A percentile compares a stretch with the other conserved stretches of the same genome.
These are phyloP conservation scores for Mycena capillaripes DNA, from an alignment of 768 basidiomycete species.

Conservation along the genomic window DNA sequence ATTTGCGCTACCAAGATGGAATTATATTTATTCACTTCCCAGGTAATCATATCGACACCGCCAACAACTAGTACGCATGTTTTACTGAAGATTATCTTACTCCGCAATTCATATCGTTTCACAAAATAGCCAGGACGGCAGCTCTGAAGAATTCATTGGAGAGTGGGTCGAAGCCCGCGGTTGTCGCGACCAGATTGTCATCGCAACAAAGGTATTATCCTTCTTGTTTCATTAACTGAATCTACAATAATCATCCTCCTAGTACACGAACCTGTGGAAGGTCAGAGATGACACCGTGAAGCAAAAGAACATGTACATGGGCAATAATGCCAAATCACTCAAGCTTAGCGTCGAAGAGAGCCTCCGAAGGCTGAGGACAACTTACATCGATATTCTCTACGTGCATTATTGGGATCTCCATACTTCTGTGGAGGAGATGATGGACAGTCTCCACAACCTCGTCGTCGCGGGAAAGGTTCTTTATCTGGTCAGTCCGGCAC, in stretches of 20 bases:
- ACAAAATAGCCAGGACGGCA: not conserved
- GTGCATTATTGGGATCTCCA: constrained; percentile 66
- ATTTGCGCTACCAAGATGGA: too few relatives aligned
- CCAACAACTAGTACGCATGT: not conserved
- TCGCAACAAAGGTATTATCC: constrained; percentile 8
- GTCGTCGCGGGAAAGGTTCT: constrained; percentile 59
- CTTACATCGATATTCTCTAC: constrained; percentile 71
- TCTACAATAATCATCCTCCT: not conserved
- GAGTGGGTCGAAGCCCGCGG: constrained; percentile 63
- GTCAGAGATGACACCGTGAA: constrained; percentile 35
- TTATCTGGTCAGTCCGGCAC: constrained; percentile 44
- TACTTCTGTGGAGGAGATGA: constrained; percentile 59
- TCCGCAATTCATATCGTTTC: too few relatives aligned
- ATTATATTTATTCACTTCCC: too few relatives aligned
- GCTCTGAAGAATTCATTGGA: constrained; percentile 50
- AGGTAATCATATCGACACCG: not conserved
- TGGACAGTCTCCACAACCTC: constrained; percentile 58
- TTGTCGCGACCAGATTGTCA: constrained; percentile 47
- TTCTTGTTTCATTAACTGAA: not conserved
- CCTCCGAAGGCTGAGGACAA: constrained; percentile 62
- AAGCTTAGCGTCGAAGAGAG: constrained; percentile 49
- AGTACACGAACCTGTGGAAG: constrained; percentile 51
- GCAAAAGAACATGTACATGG: constrained; percentile 56
- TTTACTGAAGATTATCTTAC: not conserved
- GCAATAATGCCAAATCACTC: constrained; percentile 64